These are phyloP conservation scores for Trichaptum fuscoviolaceum DNA, from an alignment of 768 basidiomycete genomes.

Conservation along the genomic window DNA sequence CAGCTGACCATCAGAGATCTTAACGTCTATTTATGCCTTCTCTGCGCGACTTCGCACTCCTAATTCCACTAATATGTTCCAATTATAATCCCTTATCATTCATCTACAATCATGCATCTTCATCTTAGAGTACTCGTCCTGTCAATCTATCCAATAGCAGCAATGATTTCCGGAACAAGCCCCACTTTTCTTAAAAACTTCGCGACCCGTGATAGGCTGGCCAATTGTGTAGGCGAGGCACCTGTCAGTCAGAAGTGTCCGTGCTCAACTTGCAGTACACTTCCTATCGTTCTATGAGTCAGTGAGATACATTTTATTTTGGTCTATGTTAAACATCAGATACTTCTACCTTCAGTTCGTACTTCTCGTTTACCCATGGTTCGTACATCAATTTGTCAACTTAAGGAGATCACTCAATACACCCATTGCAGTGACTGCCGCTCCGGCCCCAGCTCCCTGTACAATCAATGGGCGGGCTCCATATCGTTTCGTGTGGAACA, in stretches of 20 bases:
- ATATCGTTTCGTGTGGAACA: slow-evolving; percentile 95
- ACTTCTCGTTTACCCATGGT: no score
- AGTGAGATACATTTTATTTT: background rate
- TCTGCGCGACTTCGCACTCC: background rate
- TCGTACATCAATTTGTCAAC: slow-evolving; percentile 15
- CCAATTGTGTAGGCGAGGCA: no score
- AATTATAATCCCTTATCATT: background rate
- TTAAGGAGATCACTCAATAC: slow-evolving; percentile 84
- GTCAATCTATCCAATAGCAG: background rate
- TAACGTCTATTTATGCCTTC: background rate
- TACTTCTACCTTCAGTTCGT: background rate
- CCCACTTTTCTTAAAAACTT: background rate
- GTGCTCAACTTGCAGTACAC: no score
- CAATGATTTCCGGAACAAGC: background rate
- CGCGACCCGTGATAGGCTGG: no score
- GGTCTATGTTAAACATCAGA: background rate
- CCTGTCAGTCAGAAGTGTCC: no score
- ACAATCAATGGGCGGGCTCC: slow-evolving; percentile 84
- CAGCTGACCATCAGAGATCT: no score
- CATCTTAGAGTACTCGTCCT: background rate
- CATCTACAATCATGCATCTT: background rate
- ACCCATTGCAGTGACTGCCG: slow-evolving; percentile 97
- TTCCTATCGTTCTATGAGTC: no score
- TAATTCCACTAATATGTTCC: background rate
- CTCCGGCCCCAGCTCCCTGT: slow-evolving; percentile 97